Evolutionary conservation across 768 basidiomycete species (phyloP), one percentile per base, ranked within the genome.

Genomic region (Calvatia gigantea): DNA sequence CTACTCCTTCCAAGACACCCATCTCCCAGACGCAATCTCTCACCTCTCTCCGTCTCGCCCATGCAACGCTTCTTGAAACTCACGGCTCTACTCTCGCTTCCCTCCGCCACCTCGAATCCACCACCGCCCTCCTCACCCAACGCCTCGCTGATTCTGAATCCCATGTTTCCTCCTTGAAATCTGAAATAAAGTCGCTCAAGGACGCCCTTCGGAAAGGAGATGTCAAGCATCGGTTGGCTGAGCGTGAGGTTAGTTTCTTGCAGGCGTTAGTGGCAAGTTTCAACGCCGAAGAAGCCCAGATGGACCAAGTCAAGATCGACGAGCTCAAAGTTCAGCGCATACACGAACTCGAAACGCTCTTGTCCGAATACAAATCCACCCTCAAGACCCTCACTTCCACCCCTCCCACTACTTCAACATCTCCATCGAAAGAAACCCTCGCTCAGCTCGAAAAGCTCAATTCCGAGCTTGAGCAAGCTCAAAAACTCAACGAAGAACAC

Each of bases 261-360:
- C 75, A 83, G 57, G 84, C 84, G 0, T 72, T 90, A n/a, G 71
- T 89, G 63, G 80, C 83, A 0, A 87, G 86, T 62, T 89, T 78
- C 64, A 76, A 76, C 14, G 78, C 81, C 0, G 87, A 90, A 65
- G 80, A 83, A 45, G 72, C 73, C 3, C 67, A 67, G 54, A 70
- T 59, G 60, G 67, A 57, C 57, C 68, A 61, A n/a, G 21, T 61
- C 57, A 35, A 17, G n/a, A 58, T 70, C 9, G 78, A 79, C 39
- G 64, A 66, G 28, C 64, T 71, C 11, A 74, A 76, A 17, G 63
- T 68, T 9, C 71, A 78, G 57, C 77, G 76, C 14, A 65, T 86
- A 6, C 72, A 73, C 21, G 74, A 86, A 14, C 79, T 87, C 23
- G 85, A 87, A 61, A 64, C 69, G 7, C 68, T 85, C 5, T 69